Base-by-base conservation (phyloP, 179 eudicot species). In the Vitellaria paradoxa region DNA sequence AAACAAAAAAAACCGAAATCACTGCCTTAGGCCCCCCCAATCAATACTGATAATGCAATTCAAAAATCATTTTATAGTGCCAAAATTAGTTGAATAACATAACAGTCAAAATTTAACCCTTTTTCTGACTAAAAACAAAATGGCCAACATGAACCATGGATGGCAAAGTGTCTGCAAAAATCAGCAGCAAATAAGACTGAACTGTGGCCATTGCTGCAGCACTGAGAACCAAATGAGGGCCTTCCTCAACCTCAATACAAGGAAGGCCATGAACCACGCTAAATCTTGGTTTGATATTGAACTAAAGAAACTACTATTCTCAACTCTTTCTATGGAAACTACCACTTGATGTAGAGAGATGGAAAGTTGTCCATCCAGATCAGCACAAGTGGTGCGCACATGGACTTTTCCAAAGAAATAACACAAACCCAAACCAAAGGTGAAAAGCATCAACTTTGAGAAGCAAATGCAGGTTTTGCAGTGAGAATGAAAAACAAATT, bases 291-390 rank as follows among this genome's bases (percentile, higher is more conserved):
- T 49, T 74, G 59, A 46, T 62, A 15, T 59, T 14, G n/a, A 56
- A 18, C 13, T 40, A 42, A 12, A 30, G 30, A 55, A 72, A 21
- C 26, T 6, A 40, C 5, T 6, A 23, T 42, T 21, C 59, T 46
- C 15, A 56, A 59, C 23, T 26, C 20, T 26, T 60, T 59, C 26
- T 20, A 64, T 26, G 11, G 55, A 79, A 79, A 59, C 67, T 46
- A 66, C 64, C 55, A 21, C 68, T 66, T 73, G 74, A 20, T 69
- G 50, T 56, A 50, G 18, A 63, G 21, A 15, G 45, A 66, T 26
- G 6, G 68, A 26, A 74, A 73, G 42, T 74, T 47, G 26, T 46
- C 42, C 71, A 45, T 56, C 18, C 47, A 23, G 37, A 68, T 37
- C 61, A 53, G 68, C 47, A 67, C 45, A 14, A 60, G 23, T 20